Evolutionary conservation across 805 yeast species (phyloP).

Genomic region (Isabelozyma gotoi): DNA sequence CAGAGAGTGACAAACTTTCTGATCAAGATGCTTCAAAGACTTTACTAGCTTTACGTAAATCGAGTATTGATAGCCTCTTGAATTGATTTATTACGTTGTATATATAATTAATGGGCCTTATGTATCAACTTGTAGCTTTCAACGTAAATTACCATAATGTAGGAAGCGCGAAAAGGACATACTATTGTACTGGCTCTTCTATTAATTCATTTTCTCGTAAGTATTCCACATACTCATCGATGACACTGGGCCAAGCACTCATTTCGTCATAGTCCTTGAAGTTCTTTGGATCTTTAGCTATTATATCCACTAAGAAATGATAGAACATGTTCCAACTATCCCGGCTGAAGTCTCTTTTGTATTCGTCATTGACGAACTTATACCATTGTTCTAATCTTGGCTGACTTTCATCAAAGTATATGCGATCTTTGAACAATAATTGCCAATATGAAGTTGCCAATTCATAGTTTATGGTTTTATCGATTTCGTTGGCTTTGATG

Average conservation of each 20-base stretch:
- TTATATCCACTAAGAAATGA: conserved; percentile 56
- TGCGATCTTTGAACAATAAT: conserved; percentile 46
- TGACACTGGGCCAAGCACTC: conserved; percentile 89
- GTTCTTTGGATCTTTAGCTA: conserved; percentile 44
- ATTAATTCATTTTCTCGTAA: conserved; percentile 26
- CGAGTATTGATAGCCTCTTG: conserved; percentile 40
- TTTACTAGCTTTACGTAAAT: conserved; percentile 38
- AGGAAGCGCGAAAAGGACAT: no score
- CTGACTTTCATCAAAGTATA: conserved; percentile 5
- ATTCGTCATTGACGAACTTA: conserved; percentile 45
- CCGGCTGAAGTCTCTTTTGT: conserved; percentile 52
- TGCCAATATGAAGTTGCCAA: conserved; percentile 78
- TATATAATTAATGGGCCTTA: background rate
- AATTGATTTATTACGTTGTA: conserved; percentile 13
- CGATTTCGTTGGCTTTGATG: conserved; percentile 55
- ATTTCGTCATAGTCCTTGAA: conserved; percentile 68
- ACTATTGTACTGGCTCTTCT: background rate
- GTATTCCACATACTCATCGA: conserved; percentile 79
- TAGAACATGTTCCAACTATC: conserved; percentile 88
- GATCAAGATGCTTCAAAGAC: conserved; percentile 40
- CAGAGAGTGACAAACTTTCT: conserved; percentile 12
- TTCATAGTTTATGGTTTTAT: conserved; percentile 55
- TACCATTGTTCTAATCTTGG: conserved; percentile 56
- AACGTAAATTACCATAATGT: no score
- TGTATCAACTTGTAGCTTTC: background rate